phyloP scores from a whole-genome alignment of 306 rosid species.

The Medicago ruthenica region DNA sequence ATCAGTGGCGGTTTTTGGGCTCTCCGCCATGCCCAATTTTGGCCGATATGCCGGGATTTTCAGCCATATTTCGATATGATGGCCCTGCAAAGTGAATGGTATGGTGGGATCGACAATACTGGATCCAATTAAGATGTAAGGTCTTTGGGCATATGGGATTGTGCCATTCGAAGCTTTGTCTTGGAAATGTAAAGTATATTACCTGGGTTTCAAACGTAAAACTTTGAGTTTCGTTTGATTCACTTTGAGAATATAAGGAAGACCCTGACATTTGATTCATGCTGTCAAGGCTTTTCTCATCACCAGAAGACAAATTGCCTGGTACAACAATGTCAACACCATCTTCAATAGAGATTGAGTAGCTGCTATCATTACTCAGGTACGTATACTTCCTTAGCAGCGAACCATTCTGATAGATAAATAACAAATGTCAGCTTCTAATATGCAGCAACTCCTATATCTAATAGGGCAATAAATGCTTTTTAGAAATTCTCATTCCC shows the following conservation, averaged over 20 bases:
- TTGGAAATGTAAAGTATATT: conserved; percentile 33
- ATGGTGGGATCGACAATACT: too few species aligned
- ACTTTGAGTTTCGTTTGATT: conserved; percentile 64
- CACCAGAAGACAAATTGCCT: conserved; percentile 56
- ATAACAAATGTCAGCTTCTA: conserved; percentile 37
- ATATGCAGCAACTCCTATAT: background rate
- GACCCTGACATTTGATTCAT: conserved; percentile 52
- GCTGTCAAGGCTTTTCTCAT: conserved; percentile 53
- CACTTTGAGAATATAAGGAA: conserved; percentile 51
- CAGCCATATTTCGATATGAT: too few species aligned
- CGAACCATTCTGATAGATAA: conserved; percentile 73
- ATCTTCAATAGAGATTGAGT: conserved; percentile 80
- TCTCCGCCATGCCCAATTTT: too few species aligned
- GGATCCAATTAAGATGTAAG: background rate
- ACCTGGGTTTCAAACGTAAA: conserved; percentile 98
- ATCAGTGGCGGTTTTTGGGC: too few species aligned
- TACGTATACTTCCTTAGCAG: conserved; percentile 78
- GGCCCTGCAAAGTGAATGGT: too few species aligned
- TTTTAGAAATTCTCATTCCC: conserved; percentile 7
- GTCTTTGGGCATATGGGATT: conserved; percentile 8
- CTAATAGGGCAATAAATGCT: background rate
- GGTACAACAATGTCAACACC: conserved; percentile 71
- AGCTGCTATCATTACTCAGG: conserved; percentile 92
- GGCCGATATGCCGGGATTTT: too few species aligned
- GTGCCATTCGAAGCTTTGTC: conserved; percentile 3